Base-by-base conservation (phyloP, 2,329 filamentous ascomycete species). In the Fusarium staphyleae region DNA sequence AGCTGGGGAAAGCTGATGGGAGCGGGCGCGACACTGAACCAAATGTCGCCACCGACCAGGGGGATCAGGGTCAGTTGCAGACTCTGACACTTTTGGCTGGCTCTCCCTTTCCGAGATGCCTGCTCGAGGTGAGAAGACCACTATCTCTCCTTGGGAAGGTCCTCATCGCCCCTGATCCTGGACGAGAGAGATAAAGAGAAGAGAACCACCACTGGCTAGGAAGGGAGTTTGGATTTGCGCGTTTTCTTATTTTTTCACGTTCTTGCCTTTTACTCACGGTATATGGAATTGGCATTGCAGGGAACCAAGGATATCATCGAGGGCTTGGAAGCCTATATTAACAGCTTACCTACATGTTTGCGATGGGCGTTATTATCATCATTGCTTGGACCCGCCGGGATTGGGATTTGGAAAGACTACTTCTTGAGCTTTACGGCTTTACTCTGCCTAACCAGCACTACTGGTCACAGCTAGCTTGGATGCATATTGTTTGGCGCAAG, bases 11-110 rank as follows among this genome's bases (percentile, higher is more conserved):
- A 29, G 43, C 37, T 57, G 46, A 35, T 44, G 40, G 42, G 19
- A 22, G 4, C 19, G 19, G 19, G 6, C n/a, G n/a, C n/a, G n/a
- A n/a, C n/a, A n/a, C n/a, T 22, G 4, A 6, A 22, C 19, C 19
- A 22, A 22, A 22, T 26, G 32, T 59, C 32, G 56, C 56, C 57
- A 60, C 57, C 12, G 32, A 35, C 39, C 32, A 55, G 37, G 36
- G n/a, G n/a, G n/a, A n/a, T n/a, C n/a, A n/a, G n/a, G n/a, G 57
- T 60, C 62, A 66, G 60, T 3, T 39, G 36, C 55, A 58, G 49
- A 40, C 43, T 50, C 42, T 29, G 41, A 39, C 56, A 52, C 41
- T 44, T 9, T 44, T 44, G 36, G 15, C 29, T 54, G 45, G n/a
- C 48, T 29, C 32, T 43, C 29, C 15, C n/a, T n/a, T n/a, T n/a